A percentile compares a stretch with the other conserved stretches of the same genome.
phyloP scores from a whole-genome alignment of 768 basidiomycete genomes.

The Astraeus odoratus region DNA sequence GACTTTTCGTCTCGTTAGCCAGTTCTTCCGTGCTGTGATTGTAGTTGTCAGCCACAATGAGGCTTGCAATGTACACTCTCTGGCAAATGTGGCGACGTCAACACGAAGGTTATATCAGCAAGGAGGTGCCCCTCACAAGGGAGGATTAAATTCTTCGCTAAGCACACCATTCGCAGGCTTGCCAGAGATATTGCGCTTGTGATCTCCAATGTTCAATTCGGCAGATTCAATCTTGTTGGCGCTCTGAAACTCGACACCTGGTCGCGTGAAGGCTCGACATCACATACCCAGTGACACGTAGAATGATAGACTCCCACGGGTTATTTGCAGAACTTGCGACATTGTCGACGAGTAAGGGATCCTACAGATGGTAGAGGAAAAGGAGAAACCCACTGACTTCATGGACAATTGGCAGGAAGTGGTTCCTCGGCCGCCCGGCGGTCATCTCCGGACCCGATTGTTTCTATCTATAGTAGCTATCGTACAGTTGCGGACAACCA shows the following conservation, averaged over 20 bases:
- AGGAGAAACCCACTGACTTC: too few species aligned
- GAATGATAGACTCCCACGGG: neutral
- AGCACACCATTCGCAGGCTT: neutral
- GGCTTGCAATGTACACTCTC: neutral
- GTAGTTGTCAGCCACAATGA: neutral
- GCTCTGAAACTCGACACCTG: neutral
- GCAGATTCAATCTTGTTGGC: neutral
- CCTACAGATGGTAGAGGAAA: too few species aligned
- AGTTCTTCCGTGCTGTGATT: neutral
- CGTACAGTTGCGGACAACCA: too few species aligned
- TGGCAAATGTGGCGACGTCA: neutral
- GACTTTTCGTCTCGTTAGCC: neutral
- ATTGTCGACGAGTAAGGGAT: too few species aligned
- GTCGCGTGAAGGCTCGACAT: neutral
- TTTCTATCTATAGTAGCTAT: too few species aligned
- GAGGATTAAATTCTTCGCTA: neutral
- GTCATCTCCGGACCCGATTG: too few species aligned
- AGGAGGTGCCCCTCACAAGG: neutral
- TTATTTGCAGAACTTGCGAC: neutral
- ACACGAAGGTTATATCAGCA: neutral
- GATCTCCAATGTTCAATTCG: neutral
- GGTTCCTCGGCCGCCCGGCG: too few species aligned
- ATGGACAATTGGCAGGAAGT: too few species aligned
- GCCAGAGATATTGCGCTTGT: neutral
- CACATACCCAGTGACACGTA: neutral